These are phyloP conservation scores for Ceratonia siliqua DNA, from an alignment of 306 rosid genomes.

Conservation along the genomic window DNA sequence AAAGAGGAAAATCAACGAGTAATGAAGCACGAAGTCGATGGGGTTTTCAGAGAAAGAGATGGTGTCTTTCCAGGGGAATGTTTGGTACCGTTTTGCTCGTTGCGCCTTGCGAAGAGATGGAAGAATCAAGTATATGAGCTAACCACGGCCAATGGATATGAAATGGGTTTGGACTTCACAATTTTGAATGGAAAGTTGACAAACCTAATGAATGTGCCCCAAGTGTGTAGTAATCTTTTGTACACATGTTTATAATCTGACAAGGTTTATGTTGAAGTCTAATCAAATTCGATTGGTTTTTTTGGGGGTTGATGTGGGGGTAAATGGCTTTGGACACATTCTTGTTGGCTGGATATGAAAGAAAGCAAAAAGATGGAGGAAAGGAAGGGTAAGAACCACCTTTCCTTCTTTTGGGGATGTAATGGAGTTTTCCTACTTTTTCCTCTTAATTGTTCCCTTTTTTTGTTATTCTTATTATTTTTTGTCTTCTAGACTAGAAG, in stretches of 20 bases:
- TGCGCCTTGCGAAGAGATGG: conserved; percentile 40
- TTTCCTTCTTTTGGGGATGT: conserved; percentile 51
- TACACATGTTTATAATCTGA: conserved; percentile 72
- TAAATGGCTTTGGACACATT: not conserved
- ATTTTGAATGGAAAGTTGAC: conserved; percentile 55
- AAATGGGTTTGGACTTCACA: conserved; percentile 39
- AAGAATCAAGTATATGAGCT: conserved; percentile 25
- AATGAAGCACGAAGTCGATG: not conserved
- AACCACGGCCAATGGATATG: not conserved
- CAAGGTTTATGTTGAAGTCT: conserved; percentile 53
- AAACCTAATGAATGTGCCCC: conserved; percentile 39
- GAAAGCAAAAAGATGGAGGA: conserved; percentile 32
- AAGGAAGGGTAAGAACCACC: conserved; percentile 46
- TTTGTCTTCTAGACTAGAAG: conserved; percentile 34
- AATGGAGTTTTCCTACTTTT: conserved; percentile 35
- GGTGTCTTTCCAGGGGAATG: conserved; percentile 32
- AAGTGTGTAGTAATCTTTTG: conserved; percentile 45
- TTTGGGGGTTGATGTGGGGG: conserved; percentile 38
- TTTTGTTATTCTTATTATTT: conserved; percentile 14
- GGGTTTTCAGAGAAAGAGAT: conserved; percentile 46
- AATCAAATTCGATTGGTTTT: conserved; percentile 65
- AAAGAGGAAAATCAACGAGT: not conserved
- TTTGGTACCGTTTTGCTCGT: conserved; percentile 17
- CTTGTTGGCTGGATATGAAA: not conserved
- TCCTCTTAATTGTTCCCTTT: conserved; percentile 12